Conservation (phyloP, 495 filamentous ascomycete genomes). For the Podospora comata region DNA sequence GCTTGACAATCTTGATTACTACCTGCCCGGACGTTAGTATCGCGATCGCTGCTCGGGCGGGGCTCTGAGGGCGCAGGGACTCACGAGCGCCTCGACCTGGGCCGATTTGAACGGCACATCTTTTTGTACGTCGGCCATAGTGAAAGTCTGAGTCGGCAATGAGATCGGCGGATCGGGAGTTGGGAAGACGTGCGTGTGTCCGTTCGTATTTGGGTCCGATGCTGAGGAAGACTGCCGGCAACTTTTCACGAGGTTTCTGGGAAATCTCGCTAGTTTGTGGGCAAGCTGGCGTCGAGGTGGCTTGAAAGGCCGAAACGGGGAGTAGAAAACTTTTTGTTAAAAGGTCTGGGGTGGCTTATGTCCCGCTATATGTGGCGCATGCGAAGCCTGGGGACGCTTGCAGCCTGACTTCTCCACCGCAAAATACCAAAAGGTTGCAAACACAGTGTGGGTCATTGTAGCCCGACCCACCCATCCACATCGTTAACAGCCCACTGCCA, state of each 20-base stretch:
- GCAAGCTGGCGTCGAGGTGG: slow-evolving; percentile 18
- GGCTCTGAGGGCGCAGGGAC: slow-evolving; percentile 23
- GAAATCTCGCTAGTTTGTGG: slow-evolving; percentile 39
- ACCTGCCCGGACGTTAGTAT: slow-evolving; percentile 54
- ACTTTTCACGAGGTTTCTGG: slow-evolving; percentile 19
- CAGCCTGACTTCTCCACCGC: background rate
- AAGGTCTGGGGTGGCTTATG: slow-evolving; percentile 7
- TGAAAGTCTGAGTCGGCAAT: slow-evolving; percentile 17
- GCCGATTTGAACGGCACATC: slow-evolving; percentile 69
- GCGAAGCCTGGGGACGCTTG: background rate
- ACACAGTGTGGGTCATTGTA: background rate
- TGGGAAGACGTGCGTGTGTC: background rate
- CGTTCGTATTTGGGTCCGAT: slow-evolving; percentile 10
- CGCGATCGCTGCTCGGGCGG: slow-evolving; percentile 19
- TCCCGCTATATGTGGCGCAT: background rate
- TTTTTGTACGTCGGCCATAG: slow-evolving; percentile 49
- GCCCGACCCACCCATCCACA: background rate
- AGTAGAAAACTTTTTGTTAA: slow-evolving; percentile 8
- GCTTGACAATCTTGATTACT: slow-evolving; percentile 95
- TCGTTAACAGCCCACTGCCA: background rate
- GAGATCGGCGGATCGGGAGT: background rate
- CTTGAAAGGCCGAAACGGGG: slow-evolving; percentile 13
- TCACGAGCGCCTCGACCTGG: slow-evolving; percentile 80
- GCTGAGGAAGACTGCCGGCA: slow-evolving; percentile 15
- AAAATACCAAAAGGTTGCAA: background rate